Evolutionary conservation across 305 asterid genomes (phyloP).

Genomic region (Fraxinus sp.): DNA sequence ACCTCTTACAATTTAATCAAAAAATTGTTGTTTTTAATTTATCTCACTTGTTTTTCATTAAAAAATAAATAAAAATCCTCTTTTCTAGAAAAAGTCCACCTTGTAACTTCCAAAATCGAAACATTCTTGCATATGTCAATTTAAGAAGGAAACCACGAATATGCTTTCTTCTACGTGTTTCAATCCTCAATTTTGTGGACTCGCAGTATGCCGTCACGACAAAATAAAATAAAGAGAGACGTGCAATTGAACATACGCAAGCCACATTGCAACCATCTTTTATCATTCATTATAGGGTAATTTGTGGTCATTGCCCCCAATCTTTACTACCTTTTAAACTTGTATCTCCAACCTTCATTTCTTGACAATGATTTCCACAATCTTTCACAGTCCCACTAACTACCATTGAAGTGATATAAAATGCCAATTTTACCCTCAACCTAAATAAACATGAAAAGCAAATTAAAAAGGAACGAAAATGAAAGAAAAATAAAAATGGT

Average conservation of each 20-base stretch:
- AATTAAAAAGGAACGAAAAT: too few species aligned
- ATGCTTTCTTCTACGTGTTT: not conserved
- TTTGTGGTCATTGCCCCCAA: not conserved
- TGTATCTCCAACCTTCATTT: not conserved
- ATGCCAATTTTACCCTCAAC: not conserved
- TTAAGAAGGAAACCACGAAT: not conserved
- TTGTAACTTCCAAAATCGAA: not conserved
- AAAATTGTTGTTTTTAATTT: not conserved
- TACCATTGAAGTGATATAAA: not conserved
- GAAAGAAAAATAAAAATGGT: too few species aligned
- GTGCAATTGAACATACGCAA: not conserved
- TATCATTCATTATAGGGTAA: not conserved
- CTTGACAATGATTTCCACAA: not conserved
- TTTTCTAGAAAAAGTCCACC: not conserved
- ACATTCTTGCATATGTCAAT: not conserved
- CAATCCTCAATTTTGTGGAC: not conserved
- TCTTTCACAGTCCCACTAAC: not conserved
- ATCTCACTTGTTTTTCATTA: not conserved
- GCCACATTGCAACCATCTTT: not conserved
- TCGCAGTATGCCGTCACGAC: not conserved
- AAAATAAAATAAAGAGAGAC: not conserved
- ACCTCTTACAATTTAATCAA: too few species aligned
- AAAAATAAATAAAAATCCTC: not conserved
- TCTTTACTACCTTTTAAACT: not conserved
- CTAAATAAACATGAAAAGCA: not conserved